A percentile compares a stretch with the other conserved stretches of the same genome.
Evolutionary conservation across 495 filamentous ascomycete genomes (phyloP).

Genomic region (Parathielavia hyrcaniae): DNA sequence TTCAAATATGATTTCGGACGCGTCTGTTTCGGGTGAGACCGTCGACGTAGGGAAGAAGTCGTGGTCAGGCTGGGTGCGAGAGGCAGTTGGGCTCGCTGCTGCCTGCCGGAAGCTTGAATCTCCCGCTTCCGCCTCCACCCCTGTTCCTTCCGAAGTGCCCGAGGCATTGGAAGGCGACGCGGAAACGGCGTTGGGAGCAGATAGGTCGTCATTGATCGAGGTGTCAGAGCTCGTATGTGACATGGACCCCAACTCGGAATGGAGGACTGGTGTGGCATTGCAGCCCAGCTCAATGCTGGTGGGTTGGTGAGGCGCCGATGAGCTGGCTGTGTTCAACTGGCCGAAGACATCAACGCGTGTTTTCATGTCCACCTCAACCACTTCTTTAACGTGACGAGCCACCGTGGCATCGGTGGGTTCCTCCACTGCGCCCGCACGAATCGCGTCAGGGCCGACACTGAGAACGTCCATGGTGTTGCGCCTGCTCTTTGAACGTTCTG

Average conservation of each 20-base stretch:
- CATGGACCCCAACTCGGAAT: background rate
- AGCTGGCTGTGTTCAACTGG: slow-evolving; percentile 1
- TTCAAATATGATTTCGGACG: slow-evolving; percentile 9
- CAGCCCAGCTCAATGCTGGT: background rate
- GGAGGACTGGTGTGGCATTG: no score
- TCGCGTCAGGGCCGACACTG: background rate
- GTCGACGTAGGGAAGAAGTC: background rate
- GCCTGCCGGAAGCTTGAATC: slow-evolving; percentile 17
- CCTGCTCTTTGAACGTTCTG: slow-evolving; percentile 11
- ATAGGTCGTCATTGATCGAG: background rate
- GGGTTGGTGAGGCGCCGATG: background rate
- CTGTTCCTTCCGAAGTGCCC: slow-evolving; percentile 6
- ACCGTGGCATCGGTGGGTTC: background rate
- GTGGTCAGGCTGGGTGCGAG: background rate
- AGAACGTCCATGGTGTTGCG: slow-evolving; percentile 24
- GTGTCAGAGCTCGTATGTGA: background rate
- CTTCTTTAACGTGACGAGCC: background rate
- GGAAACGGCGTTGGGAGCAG: background rate
- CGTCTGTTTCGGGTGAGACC: background rate
- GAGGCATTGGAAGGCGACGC: background rate
- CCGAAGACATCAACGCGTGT: slow-evolving; percentile 32
- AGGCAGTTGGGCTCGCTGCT: slow-evolving; percentile 15
- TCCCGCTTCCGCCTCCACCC: background rate
- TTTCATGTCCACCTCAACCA: slow-evolving; percentile 30
- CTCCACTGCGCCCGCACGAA: background rate